Conservation (phyloP, 148 eudicot genomes). For the Cornus controversa region DNA sequence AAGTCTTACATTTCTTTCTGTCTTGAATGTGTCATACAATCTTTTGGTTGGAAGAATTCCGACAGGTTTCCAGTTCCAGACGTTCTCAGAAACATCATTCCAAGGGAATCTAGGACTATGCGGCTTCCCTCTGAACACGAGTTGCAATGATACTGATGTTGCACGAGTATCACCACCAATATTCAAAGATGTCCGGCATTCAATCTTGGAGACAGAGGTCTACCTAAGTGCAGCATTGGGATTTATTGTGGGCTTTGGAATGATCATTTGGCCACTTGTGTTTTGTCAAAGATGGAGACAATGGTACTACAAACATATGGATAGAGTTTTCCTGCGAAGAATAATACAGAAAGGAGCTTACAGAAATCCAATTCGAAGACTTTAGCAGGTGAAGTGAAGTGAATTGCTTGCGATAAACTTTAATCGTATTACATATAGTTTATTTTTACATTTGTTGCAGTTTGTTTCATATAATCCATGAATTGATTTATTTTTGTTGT, state of each 20-base stretch:
- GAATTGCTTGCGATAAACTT: background rate
- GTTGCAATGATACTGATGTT: slow-evolving; percentile 14
- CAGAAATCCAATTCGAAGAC: slow-evolving; percentile 13
- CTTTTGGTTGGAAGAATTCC: slow-evolving; percentile 24
- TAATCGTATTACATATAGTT: no score
- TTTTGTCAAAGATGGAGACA: slow-evolving; percentile 24
- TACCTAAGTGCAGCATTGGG: slow-evolving; percentile 39
- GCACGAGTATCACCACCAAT: slow-evolving; percentile 18
- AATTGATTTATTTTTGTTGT: no score
- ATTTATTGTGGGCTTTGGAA: slow-evolving; percentile 31
- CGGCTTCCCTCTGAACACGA: slow-evolving; percentile 11
- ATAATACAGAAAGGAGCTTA: slow-evolving; percentile 20
- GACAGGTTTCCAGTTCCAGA: slow-evolving; percentile 16
- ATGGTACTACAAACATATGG: slow-evolving; percentile 14
- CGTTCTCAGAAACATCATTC: slow-evolving; percentile 19
- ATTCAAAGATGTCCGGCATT: background rate
- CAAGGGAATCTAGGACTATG: slow-evolving; percentile 12
- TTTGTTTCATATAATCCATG: no score
- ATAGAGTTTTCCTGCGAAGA: slow-evolving; percentile 15
- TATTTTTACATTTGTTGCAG: no score
- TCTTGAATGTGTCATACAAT: slow-evolving; percentile 23
- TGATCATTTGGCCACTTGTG: slow-evolving; percentile 26
- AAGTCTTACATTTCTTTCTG: slow-evolving; percentile 23
- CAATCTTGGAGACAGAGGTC: background rate
- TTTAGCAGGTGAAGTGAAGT: background rate